A percentile compares a stretch with the other conserved stretches of the same genome.
phyloP scores from a whole-genome alignment of 1,139 yeast genomes.

The Geotrichum carabidarum region DNA sequence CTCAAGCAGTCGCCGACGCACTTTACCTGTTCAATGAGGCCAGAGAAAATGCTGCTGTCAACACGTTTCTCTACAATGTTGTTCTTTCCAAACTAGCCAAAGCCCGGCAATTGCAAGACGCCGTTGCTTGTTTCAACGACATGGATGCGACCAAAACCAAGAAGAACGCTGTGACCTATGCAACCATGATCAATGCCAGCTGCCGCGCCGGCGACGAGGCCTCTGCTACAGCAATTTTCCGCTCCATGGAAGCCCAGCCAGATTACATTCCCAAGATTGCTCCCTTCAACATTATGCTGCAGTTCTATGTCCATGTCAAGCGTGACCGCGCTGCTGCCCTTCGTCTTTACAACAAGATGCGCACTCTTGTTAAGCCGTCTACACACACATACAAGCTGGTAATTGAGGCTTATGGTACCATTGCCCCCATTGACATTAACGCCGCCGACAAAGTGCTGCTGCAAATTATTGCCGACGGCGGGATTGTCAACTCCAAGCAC shows the following conservation, averaged over 20 bases:
- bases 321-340: slow-evolving; percentile 37
- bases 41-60: slow-evolving; percentile 29
- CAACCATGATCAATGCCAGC: slow-evolving; percentile 41
- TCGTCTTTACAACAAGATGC: slow-evolving; percentile 32
- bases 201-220: slow-evolving; percentile 38
- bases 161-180: slow-evolving; percentile 38
- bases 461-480: slow-evolving; percentile 32
- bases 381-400: slow-evolving; percentile 41
- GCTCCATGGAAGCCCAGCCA: slow-evolving; percentile 37
- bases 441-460: slow-evolving; percentile 39
- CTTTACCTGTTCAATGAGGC: slow-evolving; percentile 38
- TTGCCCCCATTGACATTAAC: slow-evolving; percentile 35
- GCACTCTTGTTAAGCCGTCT: slow-evolving; percentile 33
- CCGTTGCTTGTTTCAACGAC: slow-evolving; percentile 32
- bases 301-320: slow-evolving; percentile 37
- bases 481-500: slow-evolving; percentile 35
- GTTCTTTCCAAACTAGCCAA: slow-evolving; percentile 38
- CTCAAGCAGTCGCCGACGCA: slow-evolving; percentile 38
- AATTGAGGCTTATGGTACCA: slow-evolving; percentile 38
- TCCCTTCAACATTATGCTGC: slow-evolving; percentile 41
- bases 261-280: slow-evolving; percentile 36
- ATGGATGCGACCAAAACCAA: slow-evolving; percentile 34
- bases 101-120: slow-evolving; percentile 37
- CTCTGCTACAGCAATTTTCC: slow-evolving; percentile 36
- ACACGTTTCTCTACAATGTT: slow-evolving; percentile 40